These are phyloP conservation scores for Yamadazyma aaseri DNA, from an alignment of 1,139 yeast species.

Conservation along the genomic window DNA sequence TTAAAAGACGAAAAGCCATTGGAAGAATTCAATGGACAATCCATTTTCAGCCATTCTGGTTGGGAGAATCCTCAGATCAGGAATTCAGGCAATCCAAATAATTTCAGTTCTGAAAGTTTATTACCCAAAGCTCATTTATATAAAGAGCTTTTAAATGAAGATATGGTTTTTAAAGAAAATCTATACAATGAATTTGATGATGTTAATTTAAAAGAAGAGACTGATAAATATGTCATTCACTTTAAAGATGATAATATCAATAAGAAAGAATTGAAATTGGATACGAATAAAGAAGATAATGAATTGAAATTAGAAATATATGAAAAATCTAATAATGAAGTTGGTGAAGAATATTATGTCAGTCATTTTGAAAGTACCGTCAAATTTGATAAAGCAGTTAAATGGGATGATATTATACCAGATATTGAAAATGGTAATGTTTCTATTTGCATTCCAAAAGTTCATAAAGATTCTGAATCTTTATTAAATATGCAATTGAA, in stretches of 20 bases:
- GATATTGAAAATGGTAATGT: slow-evolving; percentile 20
- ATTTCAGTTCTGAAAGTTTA: slow-evolving; percentile 16
- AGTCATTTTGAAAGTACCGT: slow-evolving; percentile 22
- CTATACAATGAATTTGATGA: slow-evolving; percentile 20
- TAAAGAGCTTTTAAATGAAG: slow-evolving; percentile 16
- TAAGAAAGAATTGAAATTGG: slow-evolving; percentile 24
- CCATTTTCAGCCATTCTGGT: slow-evolving; percentile 16
- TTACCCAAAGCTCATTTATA: slow-evolving; percentile 17
- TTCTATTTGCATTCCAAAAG: slow-evolving; percentile 25
- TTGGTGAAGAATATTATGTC: slow-evolving; percentile 17
- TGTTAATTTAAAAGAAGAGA: slow-evolving; percentile 23
- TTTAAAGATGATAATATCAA: slow-evolving; percentile 21
- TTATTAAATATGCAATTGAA: slow-evolving; percentile 19
- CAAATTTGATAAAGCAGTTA: slow-evolving; percentile 24
- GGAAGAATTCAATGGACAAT: slow-evolving; percentile 16
- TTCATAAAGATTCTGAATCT: slow-evolving; percentile 21
- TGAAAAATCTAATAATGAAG: slow-evolving; percentile 16
- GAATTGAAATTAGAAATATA: slow-evolving; percentile 21
- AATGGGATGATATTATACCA: slow-evolving; percentile 22
- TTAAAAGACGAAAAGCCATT: slow-evolving; percentile 10
- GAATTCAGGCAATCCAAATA: slow-evolving; percentile 15
- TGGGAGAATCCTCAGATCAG: slow-evolving; percentile 18
- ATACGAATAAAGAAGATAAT: slow-evolving; percentile 24
- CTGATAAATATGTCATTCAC: slow-evolving; percentile 23
- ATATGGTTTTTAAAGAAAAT: slow-evolving; percentile 18